Evolutionary conservation across 176 grass and related monocot genomes (phyloP).

Genomic region (Ensete ventricosum): DNA sequence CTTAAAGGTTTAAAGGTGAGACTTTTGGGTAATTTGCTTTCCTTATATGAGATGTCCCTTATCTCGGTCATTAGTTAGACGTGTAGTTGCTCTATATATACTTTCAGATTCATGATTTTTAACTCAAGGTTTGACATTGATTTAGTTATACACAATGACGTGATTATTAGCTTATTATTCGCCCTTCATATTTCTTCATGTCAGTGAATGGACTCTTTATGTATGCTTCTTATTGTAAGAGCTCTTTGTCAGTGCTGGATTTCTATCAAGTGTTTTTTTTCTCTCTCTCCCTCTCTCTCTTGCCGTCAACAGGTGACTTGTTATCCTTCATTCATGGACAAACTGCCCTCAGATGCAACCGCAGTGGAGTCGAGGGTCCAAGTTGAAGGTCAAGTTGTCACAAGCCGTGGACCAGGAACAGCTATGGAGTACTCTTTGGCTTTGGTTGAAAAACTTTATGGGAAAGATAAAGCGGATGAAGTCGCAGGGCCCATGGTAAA

Average conservation of each 20-base stretch:
- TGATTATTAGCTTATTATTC: too few relatives aligned
- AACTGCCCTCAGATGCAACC: conserved; percentile 36
- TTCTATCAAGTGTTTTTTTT: not conserved
- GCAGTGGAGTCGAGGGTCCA: conserved; percentile 46
- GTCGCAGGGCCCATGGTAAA: conserved; percentile 39
- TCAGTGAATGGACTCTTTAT: too few relatives aligned
- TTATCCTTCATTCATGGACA: conserved; percentile 46
- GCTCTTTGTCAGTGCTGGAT: not conserved
- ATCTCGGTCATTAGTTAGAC: too few relatives aligned
- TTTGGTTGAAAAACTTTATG: conserved; percentile 46
- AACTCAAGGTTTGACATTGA: too few relatives aligned
- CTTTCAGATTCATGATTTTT: too few relatives aligned
- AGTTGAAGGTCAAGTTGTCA: conserved; percentile 40
- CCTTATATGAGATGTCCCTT: not conserved
- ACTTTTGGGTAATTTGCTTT: not conserved
- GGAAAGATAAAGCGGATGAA: conserved; percentile 43
- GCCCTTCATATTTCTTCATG: not conserved
- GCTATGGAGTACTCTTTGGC: conserved; percentile 40
- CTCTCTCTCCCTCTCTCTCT: not conserved
- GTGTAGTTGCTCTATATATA: too few relatives aligned
- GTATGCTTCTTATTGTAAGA: not conserved
- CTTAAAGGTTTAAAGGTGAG: conserved; percentile 81
- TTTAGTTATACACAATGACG: too few relatives aligned
- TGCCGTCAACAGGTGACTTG: conserved; percentile 41
- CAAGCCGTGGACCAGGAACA: conserved; percentile 34